phyloP scores from a whole-genome alignment of 768 basidiomycete genomes.

The Erythrobasidium yunnanense region DNA sequence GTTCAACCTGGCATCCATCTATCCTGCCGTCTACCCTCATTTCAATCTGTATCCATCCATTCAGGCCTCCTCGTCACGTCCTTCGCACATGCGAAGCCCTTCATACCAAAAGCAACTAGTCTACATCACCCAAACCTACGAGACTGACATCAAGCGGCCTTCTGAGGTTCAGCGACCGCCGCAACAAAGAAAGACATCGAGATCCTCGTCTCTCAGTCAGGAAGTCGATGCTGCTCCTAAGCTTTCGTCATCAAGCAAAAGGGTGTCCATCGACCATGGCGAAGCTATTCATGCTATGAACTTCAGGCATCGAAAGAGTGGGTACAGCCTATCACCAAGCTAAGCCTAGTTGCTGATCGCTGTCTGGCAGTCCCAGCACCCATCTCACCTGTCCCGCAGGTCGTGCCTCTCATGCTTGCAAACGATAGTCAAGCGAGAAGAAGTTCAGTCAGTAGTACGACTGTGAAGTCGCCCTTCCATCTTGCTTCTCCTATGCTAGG shows the following conservation, averaged over 20 bases:
- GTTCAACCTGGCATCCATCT: background rate
- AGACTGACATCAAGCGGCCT: background rate
- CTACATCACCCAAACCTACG: background rate
- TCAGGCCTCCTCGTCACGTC: background rate
- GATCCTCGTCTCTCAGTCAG: no score
- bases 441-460: no score
- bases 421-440: no score
- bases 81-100: background rate
- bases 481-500: no score
- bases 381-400: background rate
- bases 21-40: background rate
- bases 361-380: background rate
- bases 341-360: background rate
- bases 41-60: constrained; percentile 5
- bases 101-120: background rate
- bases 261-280: background rate
- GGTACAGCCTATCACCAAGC: background rate
- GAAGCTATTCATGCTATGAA: background rate
- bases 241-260: background rate
- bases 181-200: no score
- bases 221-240: background rate
- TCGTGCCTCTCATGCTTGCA: no score
- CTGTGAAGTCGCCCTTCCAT: no score
- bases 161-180: no score
- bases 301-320: background rate